phyloP scores from a whole-genome alignment of 495 filamentous ascomycete species.

The Tuber melanosporum region DNA sequence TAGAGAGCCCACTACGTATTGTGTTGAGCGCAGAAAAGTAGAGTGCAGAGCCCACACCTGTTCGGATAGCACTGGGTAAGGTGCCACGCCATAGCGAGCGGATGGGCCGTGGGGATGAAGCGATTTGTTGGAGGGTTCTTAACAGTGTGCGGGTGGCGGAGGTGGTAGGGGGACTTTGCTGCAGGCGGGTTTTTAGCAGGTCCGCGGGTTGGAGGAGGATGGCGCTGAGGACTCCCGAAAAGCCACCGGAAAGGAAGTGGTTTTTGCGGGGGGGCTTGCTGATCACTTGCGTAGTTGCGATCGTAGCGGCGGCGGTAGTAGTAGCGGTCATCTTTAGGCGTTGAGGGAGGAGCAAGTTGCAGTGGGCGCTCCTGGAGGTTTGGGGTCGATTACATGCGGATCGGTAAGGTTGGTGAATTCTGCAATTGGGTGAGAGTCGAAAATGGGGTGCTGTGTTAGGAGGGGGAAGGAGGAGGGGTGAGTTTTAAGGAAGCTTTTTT shows the following conservation, averaged over 20 bases:
- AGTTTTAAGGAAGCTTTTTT: not conserved
- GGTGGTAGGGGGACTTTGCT: constrained; percentile 54
- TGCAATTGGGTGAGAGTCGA: not conserved
- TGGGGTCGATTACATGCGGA: not conserved
- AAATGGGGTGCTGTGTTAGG: not conserved
- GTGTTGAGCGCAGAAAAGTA: constrained; percentile 89
- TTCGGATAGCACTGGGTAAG: constrained; percentile 81
- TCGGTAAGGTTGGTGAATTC: not conserved
- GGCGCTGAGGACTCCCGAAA: constrained; percentile 77
- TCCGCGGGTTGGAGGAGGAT: constrained; percentile 92
- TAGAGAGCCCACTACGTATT: constrained; percentile 49
- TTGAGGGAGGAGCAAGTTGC: not conserved
- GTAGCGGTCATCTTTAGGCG: not conserved
- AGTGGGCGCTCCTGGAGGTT: not conserved
- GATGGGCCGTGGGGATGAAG: constrained; percentile 47
- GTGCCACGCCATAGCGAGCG: constrained; percentile 90
- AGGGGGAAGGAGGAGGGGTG: not conserved
- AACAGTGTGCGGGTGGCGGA: constrained; percentile 59
- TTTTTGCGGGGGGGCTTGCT: constrained; percentile 46
- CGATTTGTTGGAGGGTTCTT: constrained; percentile 65
- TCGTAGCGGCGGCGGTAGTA: not conserved
- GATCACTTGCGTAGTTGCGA: not conserved
- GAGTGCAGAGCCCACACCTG: constrained; percentile 83
- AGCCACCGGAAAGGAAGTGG: constrained; percentile 84
- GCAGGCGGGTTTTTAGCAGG: constrained; percentile 91